These are phyloP conservation scores for Alisma plantagoaquatica DNA, from an alignment of 106 monocot genomes.

Conservation along the genomic window DNA sequence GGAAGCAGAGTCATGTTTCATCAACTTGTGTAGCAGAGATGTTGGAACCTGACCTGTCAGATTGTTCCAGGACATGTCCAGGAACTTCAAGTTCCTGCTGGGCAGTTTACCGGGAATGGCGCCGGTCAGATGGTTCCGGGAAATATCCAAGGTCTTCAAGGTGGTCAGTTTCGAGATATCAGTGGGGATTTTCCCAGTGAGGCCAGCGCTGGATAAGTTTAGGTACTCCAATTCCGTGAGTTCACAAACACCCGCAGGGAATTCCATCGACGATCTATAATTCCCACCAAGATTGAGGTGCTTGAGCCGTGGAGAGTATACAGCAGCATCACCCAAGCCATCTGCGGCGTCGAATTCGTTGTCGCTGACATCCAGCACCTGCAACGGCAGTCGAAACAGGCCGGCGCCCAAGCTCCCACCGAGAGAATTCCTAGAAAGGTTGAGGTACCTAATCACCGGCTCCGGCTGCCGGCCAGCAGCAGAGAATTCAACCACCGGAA, in stretches of 20 bases:
- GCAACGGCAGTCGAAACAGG: constrained; percentile 21
- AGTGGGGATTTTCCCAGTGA: constrained; percentile 39
- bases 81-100: constrained; percentile 14
- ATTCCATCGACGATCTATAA: no score
- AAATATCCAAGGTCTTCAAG: constrained; percentile 51
- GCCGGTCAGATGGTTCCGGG: constrained; percentile 52
- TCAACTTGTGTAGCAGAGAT: constrained; percentile 29
- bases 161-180: constrained; percentile 34
- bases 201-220: constrained; percentile 49
- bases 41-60: constrained; percentile 59
- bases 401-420: constrained; percentile 25
- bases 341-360: no score
- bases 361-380: constrained; percentile 58
- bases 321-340: no score
- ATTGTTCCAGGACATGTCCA: constrained; percentile 81
- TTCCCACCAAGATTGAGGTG: constrained; percentile 77
- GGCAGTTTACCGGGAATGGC: constrained; percentile 43
- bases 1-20: no score
- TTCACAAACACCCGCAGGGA: no score
- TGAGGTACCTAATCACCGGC: no score
- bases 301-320: no score
- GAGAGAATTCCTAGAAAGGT: constrained; percentile 57
- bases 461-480: no score
- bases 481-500: constrained; percentile 17
- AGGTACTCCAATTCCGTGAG: constrained; percentile 43